Conservation (phyloP, 352 stramenopile genomes). For the Phytopythium sindhum region DNA sequence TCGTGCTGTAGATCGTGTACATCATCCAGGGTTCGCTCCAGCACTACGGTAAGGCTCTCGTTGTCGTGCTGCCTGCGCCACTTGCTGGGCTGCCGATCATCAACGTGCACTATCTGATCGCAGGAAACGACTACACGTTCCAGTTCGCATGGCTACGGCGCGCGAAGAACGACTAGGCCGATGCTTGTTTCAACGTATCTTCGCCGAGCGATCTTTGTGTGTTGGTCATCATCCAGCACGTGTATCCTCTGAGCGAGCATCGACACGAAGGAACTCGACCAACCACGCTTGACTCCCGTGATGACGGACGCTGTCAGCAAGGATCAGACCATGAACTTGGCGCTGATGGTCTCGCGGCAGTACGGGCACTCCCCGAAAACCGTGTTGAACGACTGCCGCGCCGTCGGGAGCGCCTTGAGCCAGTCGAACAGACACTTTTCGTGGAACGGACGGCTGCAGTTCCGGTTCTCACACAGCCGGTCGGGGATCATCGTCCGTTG, state of each 20-base stretch:
- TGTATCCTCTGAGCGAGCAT: too few species aligned
- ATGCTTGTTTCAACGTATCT: too few species aligned
- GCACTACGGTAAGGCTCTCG: slow-evolving; percentile 17
- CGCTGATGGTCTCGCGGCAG: slow-evolving; percentile 84
- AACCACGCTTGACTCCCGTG: too few species aligned
- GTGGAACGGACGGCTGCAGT: slow-evolving; percentile 85
- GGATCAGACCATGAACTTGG: slow-evolving; percentile 37
- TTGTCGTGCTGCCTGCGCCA: neutral
- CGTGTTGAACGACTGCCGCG: slow-evolving; percentile 87
- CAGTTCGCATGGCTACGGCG: neutral
- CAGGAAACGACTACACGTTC: neutral
- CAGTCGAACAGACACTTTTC: slow-evolving; percentile 87
- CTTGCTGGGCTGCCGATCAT: neutral
- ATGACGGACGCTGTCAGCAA: neutral
- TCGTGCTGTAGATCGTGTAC: slow-evolving; percentile 31
- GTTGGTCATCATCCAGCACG: too few species aligned
- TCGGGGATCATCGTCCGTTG: slow-evolving; percentile 60
- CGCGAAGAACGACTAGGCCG: neutral
- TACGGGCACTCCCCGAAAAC: slow-evolving; percentile 91
- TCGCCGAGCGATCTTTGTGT: too few species aligned
- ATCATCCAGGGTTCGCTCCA: slow-evolving; percentile 27
- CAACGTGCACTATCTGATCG: too few species aligned
- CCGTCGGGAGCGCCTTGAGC: slow-evolving; percentile 85
- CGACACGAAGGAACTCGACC: too few species aligned
- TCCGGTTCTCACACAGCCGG: slow-evolving; percentile 79